These are phyloP conservation scores for Lachnellula hyalina DNA, from an alignment of 2,329 filamentous ascomycete species.

Conservation along the genomic window DNA sequence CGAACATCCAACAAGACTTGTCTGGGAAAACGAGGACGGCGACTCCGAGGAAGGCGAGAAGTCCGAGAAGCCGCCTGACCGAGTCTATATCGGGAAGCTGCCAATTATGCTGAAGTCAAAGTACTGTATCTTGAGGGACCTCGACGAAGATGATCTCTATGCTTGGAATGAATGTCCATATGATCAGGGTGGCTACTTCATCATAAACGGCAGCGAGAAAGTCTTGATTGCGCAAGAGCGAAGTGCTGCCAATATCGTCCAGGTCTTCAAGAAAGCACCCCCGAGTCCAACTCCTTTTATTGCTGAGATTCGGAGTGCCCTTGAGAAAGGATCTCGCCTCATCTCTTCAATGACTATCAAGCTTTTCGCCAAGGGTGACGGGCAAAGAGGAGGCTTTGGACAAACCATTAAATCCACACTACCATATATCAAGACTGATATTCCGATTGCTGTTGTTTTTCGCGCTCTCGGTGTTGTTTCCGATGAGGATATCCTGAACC, in stretches of 20 bases:
- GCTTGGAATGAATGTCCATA: slow-evolving; percentile 95
- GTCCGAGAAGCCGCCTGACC: slow-evolving; percentile 38
- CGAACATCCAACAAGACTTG: slow-evolving; percentile 51
- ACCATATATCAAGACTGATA: slow-evolving; percentile 88
- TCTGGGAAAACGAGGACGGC: slow-evolving; percentile 53
- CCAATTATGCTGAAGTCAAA: slow-evolving; percentile 98
- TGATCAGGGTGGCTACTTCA: slow-evolving; percentile 97
- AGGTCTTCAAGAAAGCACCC: slow-evolving; percentile 96
- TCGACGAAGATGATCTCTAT: slow-evolving; percentile 82
- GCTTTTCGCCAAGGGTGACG: slow-evolving; percentile 78
- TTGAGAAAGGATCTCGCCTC: slow-evolving; percentile 91
- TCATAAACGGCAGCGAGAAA: slow-evolving; percentile 99
- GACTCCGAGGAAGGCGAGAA: slow-evolving; percentile 40
- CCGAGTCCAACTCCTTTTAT: slow-evolving; percentile 91
- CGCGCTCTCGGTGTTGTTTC: slow-evolving; percentile 92
- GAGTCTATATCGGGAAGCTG: slow-evolving; percentile 89
- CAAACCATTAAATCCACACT: slow-evolving; percentile 86
- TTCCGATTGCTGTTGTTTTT: slow-evolving; percentile 94
- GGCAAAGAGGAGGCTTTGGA: slow-evolving; percentile 72
- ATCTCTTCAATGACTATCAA: slow-evolving; percentile 92
- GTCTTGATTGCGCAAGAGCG: slow-evolving; percentile 96
- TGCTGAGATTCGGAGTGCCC: slow-evolving; percentile 91
- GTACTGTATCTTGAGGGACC: slow-evolving; percentile 82
- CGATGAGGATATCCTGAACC: slow-evolving; percentile 95
- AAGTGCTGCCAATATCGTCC: slow-evolving; percentile 96